phyloP scores from a whole-genome alignment of 2,329 filamentous ascomycete genomes.

The Colletotrichum lini region DNA sequence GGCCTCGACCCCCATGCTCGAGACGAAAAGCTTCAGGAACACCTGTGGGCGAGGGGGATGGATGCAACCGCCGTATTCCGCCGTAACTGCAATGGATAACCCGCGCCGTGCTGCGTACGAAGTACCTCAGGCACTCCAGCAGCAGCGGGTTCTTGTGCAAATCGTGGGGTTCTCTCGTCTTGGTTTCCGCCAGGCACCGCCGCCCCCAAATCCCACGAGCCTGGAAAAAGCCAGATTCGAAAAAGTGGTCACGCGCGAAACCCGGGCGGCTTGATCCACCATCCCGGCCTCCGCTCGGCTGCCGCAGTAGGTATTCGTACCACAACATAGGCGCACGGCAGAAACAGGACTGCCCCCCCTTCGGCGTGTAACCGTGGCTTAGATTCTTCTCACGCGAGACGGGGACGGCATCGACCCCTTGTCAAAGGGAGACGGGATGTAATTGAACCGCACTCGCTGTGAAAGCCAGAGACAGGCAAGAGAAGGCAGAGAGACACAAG shows the following conservation, averaged over 20 bases:
- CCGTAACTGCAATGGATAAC: slow-evolving; percentile 4
- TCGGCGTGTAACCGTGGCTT: slow-evolving; percentile 20
- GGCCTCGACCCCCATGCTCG: not conserved
- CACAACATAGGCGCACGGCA: not conserved
- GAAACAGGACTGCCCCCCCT: not conserved
- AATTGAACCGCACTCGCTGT: slow-evolving; percentile 18
- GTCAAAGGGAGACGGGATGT: slow-evolving; percentile 12
- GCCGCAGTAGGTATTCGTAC: not conserved
- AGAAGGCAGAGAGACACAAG: not conserved
- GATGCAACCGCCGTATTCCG: slow-evolving; percentile 17
- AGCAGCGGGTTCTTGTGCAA: slow-evolving; percentile 6
- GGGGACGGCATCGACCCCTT: slow-evolving; percentile 9
- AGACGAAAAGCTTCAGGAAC: slow-evolving; percentile 20
- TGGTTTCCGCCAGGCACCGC: slow-evolving; percentile 19
- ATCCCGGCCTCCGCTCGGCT: slow-evolving; percentile 18
- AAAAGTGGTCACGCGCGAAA: slow-evolving; percentile 30
- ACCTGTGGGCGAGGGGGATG: not conserved
- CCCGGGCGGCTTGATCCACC: slow-evolving; percentile 33
- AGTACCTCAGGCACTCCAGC: not conserved
- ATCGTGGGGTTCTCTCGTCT: slow-evolving; percentile 11
- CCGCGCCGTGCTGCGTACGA: not conserved
- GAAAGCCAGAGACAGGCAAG: slow-evolving; percentile 20
- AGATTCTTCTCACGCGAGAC: slow-evolving; percentile 33
- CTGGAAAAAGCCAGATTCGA: slow-evolving; percentile 8
- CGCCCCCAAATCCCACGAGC: slow-evolving; percentile 33